phyloP scores from a whole-genome alignment of 495 filamentous ascomycete species.

The Daldinia concentrica region DNA sequence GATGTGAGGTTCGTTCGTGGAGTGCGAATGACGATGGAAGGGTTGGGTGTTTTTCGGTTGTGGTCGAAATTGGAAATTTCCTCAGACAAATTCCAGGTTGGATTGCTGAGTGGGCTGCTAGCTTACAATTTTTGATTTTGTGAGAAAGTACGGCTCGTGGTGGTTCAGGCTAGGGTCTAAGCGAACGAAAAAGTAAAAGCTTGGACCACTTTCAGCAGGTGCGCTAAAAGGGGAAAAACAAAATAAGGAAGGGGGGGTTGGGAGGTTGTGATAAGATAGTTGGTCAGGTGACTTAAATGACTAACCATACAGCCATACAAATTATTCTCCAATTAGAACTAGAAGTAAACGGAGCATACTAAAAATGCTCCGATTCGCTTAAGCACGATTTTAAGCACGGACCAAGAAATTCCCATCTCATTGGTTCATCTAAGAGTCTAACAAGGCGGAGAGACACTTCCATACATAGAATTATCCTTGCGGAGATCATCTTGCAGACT shows the following conservation, averaged over 20 bases:
- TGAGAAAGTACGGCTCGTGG: conserved; percentile 14
- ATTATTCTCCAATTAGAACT: conserved; percentile 19
- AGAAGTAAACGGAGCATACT: neutral
- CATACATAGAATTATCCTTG: conserved; percentile 16
- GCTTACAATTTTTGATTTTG: conserved; percentile 31
- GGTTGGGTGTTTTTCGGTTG: conserved; percentile 27
- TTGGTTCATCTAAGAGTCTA: conserved; percentile 35
- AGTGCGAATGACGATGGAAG: conserved; percentile 45
- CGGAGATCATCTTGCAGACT: conserved; percentile 26
- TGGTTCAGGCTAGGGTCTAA: conserved; percentile 37
- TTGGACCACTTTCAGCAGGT: conserved; percentile 15
- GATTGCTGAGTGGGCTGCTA: conserved; percentile 20
- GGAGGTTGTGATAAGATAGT: neutral
- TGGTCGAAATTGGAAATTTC: conserved; percentile 28
- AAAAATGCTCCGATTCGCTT: conserved; percentile 37
- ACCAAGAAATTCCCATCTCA: conserved; percentile 11
- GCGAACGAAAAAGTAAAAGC: conserved; percentile 25
- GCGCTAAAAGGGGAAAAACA: conserved; percentile 1
- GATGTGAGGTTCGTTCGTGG: conserved; percentile 49
- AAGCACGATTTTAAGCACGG: conserved; percentile 9
- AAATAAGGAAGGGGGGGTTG: too few relatives aligned
- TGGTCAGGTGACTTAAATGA: conserved; percentile 29
- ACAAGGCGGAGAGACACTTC: conserved; percentile 2
- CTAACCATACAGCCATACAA: neutral
- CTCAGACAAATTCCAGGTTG: conserved; percentile 28